Evolutionary conservation across 2,329 filamentous ascomycete species (phyloP).

Genomic region (Fusarium scirpi): DNA sequence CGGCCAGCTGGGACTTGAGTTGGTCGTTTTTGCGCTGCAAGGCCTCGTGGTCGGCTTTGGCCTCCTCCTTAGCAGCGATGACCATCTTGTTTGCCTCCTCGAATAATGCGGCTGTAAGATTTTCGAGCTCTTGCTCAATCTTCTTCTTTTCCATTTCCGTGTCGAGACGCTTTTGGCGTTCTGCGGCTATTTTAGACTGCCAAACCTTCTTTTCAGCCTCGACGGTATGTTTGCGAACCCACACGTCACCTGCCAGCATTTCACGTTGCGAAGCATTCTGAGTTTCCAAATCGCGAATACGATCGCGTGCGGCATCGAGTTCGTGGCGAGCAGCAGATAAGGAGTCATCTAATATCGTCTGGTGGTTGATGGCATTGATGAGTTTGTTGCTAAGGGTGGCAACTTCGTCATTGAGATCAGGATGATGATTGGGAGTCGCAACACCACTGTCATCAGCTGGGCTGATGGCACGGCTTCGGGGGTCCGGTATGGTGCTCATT

Average conservation of each 20-base stretch:
- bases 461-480: conserved; percentile 65
- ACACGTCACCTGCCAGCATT: conserved; percentile 77
- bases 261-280: conserved; percentile 75
- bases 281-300: conserved; percentile 75
- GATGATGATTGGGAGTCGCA: conserved; percentile 58
- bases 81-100: conserved; percentile 99
- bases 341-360: conserved; percentile 90
- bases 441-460: conserved; percentile 55
- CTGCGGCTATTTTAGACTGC: conserved; percentile 70
- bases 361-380: conserved; percentile 96
- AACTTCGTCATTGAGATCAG: conserved; percentile 77
- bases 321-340: conserved; percentile 86
- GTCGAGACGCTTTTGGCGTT: conserved; percentile 72
- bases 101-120: conserved; percentile 90
- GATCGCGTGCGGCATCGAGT: conserved; percentile 77
- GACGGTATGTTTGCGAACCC: conserved; percentile 80
- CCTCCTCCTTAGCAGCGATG: conserved; percentile 85
- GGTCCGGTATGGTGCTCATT: conserved; percentile 77
- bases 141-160: conserved; percentile 84
- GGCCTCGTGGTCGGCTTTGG: conserved; percentile 83
- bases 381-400: conserved; percentile 93
- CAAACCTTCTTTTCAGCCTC: conserved; percentile 77
- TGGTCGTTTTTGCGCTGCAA: conserved; percentile 89
- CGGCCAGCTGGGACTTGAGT: conserved; percentile 83
- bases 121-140: conserved; percentile 93